Conservation (phyloP, 768 basidiomycete genomes). For the Kwoniella sp. region DNA sequence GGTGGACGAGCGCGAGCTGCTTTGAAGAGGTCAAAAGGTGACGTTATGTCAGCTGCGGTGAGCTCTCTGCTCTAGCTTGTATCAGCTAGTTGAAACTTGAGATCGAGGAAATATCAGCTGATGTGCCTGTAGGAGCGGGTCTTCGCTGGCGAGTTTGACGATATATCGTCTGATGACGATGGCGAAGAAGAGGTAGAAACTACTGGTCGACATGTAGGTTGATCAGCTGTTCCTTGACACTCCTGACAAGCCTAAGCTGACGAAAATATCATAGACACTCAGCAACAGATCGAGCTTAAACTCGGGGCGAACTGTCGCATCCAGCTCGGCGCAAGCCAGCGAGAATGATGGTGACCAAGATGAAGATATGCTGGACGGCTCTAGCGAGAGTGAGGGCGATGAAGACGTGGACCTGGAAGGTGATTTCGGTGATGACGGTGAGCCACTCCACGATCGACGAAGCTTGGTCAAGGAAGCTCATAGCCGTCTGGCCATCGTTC, state of each 20-base stretch:
- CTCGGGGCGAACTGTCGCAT: no score
- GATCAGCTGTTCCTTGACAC: no score
- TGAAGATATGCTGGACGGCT: constrained; percentile 12
- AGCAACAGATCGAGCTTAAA: no score
- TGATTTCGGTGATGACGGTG: constrained; percentile 62
- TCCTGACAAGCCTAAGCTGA: no score
- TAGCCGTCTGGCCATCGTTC: constrained; percentile 23
- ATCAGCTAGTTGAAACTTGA: not conserved
- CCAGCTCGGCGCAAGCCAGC: not conserved
- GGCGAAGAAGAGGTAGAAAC: constrained; percentile 32
- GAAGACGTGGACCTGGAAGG: constrained; percentile 60
- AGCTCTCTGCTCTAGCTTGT: not conserved
- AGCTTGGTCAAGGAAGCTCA: constrained; percentile 7
- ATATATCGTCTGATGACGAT: constrained; percentile 62
- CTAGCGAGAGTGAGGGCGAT: constrained; percentile 37
- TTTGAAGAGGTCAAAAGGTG: constrained; percentile 70
- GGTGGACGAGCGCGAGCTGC: constrained; percentile 79
- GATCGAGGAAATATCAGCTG: not conserved
- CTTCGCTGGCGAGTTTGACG: constrained; percentile 70
- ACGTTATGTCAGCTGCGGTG: constrained; percentile 91
- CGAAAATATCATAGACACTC: no score
- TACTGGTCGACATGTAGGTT: not conserved
- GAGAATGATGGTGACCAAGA: not conserved
- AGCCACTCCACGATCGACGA: constrained; percentile 37
- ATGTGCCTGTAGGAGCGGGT: constrained; percentile 41